A percentile compares a stretch with the other conserved stretches of the same genome.
These are phyloP conservation scores for Hondaea fermentalgiana DNA, from an alignment of 108 stramenopile genomes.

Conservation along the genomic window DNA sequence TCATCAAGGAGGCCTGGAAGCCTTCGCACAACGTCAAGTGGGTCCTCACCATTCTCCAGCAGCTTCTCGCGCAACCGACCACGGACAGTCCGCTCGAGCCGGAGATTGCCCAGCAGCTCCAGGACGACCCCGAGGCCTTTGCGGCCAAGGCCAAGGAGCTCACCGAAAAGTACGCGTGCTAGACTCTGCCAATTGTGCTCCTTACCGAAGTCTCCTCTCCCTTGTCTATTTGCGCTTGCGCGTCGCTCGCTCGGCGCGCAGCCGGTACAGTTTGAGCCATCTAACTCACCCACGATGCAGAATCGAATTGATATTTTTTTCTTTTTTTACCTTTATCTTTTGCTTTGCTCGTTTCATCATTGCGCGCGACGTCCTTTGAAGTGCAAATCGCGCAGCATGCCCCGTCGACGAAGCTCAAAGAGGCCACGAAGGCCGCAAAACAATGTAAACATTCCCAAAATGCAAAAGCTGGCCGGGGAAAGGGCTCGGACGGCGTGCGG, in stretches of 20 bases:
- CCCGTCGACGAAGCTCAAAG: not conserved
- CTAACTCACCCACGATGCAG: too few species aligned
- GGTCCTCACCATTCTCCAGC: slow-evolving; percentile 39
- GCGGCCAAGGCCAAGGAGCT: slow-evolving; percentile 29
- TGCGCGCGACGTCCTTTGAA: not conserved
- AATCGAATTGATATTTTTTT: too few species aligned
- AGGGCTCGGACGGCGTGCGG: too few species aligned
- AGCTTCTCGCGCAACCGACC: slow-evolving; percentile 42
- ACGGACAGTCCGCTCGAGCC: slow-evolving; percentile 46
- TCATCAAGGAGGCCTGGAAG: slow-evolving; percentile 62
- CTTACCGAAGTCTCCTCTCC: too few species aligned
- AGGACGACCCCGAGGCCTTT: slow-evolving; percentile 38
- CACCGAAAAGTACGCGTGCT: slow-evolving; percentile 39
- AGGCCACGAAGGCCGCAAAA: not conserved
- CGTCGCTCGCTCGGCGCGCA: too few species aligned
- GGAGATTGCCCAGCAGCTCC: slow-evolving; percentile 41
- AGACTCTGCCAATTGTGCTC: not conserved
- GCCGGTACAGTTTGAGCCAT: too few species aligned
- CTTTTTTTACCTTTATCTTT: too few species aligned
- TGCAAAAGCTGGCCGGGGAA: not conserved
- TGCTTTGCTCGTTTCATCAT: not conserved
- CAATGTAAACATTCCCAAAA: not conserved
- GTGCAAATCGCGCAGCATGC: not conserved
- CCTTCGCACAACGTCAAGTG: slow-evolving; percentile 39
- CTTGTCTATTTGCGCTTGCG: too few species aligned